phyloP scores from a whole-genome alignment of 805 yeast genomes.

The Myxozyma melibiosi region DNA sequence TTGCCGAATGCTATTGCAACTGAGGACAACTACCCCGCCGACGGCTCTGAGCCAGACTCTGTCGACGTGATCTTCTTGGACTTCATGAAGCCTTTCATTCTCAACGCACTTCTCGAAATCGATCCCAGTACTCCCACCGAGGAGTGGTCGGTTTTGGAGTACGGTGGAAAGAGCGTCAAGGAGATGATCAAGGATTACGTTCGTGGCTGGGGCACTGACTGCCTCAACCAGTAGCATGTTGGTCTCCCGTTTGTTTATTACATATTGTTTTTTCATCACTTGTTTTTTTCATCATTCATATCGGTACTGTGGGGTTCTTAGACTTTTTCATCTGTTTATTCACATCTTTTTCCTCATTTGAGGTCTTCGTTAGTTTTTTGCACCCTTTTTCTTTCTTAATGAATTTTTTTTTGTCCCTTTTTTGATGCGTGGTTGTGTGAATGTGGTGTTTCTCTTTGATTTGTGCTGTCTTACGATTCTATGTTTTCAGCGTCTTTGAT shows the following conservation, averaged over 20 bases:
- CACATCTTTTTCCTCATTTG: neutral
- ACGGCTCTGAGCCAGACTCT: conserved; percentile 18
- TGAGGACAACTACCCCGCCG: conserved; percentile 29
- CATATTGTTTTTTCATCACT: neutral
- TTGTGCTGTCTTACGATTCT: no score
- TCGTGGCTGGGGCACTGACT: conserved; percentile 33
- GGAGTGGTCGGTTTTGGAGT: conserved; percentile 17
- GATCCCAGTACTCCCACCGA: conserved; percentile 12
- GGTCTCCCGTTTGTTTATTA: neutral
- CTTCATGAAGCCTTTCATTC: conserved; percentile 61
- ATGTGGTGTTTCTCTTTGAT: no score
- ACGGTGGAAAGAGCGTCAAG: conserved; percentile 74
- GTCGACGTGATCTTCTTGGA: conserved; percentile 68
- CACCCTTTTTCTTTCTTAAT: neutral
- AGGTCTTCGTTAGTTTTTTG: neutral
- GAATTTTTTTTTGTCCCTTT: neutral
- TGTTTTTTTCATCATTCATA: neutral
- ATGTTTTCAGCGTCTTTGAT: no score
- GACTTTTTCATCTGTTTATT: neutral
- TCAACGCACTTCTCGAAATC: conserved; percentile 48
- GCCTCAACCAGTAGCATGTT: conserved; percentile 5
- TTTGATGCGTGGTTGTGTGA: no score
- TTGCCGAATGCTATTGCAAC: conserved; percentile 82
- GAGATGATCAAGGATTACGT: conserved; percentile 62
- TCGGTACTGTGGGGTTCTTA: neutral